These are phyloP conservation scores for Xylaria grammica DNA, from an alignment of 495 filamentous ascomycete species.

Conservation along the genomic window DNA sequence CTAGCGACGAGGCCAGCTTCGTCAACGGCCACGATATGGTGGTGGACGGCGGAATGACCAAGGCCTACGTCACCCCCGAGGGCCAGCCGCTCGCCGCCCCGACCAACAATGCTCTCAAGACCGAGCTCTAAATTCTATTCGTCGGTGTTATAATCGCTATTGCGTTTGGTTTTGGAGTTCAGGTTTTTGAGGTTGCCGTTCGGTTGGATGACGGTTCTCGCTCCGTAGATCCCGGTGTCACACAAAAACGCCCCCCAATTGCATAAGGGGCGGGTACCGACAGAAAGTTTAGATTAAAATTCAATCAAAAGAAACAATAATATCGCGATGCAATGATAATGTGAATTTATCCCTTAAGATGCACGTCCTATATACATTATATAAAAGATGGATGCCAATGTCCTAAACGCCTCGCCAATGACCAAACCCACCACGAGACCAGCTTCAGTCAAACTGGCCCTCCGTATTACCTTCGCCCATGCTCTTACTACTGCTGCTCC, in stretches of 20 bases:
- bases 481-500: conserved; percentile 79
- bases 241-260: neutral
- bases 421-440: neutral
- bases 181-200: neutral
- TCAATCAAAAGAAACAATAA: neutral
- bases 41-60: conserved; percentile 96
- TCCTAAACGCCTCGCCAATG: conserved; percentile 5
- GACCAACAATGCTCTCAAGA: conserved; percentile 65
- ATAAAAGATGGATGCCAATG: conserved; percentile 3
- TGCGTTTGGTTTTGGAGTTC: conserved; percentile 5
- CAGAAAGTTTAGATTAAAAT: neutral
- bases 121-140: conserved; percentile 27
- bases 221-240: neutral
- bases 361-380: conserved; percentile 8
- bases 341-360: conserved; percentile 4
- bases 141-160: neutral
- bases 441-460: conserved; percentile 53
- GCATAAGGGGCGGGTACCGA: too few species aligned
- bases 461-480: conserved; percentile 87
- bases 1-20: conserved; percentile 92
- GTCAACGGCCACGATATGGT: conserved; percentile 91
- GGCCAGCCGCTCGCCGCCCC: conserved; percentile 75
- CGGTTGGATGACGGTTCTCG: conserved; percentile 3
- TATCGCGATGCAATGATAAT: neutral
- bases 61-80: conserved; percentile 92